phyloP scores from a whole-genome alignment of 192 early-diverging fungal species.

The Borealophlyctis nickersoniae region DNA sequence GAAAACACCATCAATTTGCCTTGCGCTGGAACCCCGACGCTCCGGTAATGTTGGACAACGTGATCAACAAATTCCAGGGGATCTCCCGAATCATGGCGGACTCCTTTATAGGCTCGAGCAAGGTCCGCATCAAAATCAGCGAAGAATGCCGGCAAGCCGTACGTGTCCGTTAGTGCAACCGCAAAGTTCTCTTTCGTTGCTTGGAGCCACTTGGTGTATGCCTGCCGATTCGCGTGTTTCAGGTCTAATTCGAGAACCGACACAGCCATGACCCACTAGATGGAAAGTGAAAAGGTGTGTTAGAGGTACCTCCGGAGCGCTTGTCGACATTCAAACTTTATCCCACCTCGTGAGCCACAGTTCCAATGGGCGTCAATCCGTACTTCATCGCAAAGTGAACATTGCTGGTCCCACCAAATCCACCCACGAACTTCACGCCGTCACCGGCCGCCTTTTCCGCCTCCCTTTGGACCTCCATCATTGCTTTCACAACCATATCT shows the following conservation, averaged over 20 bases:
- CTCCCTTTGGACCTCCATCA: not conserved
- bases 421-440: too few relatives aligned
- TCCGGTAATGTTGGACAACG: slow-evolving; percentile 56
- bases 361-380: slow-evolving; percentile 38
- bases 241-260: slow-evolving; percentile 52
- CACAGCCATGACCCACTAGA: not conserved
- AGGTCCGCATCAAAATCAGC: slow-evolving; percentile 55
- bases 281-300: not conserved
- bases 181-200: slow-evolving; percentile 54
- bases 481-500: too few relatives aligned
- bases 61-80: slow-evolving; percentile 55
- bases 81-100: slow-evolving; percentile 76
- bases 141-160: slow-evolving; percentile 63
- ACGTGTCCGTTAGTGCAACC: slow-evolving; percentile 75
- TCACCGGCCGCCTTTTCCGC: too few relatives aligned
- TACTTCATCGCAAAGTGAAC: slow-evolving; percentile 57
- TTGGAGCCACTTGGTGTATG: slow-evolving; percentile 57
- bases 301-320: not conserved
- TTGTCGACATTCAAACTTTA: slow-evolving; percentile 7
- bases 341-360: slow-evolving; percentile 71
- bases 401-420: slow-evolving; percentile 67
- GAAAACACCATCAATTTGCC: slow-evolving; percentile 70
- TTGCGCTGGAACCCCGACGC: slow-evolving; percentile 52
- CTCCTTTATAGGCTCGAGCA: slow-evolving; percentile 40
- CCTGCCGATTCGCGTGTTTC: slow-evolving; percentile 54